Percentiles rank a stretch among this genome's conserved stretches.
Evolutionary conservation across 2,329 filamentous ascomycete genomes (phyloP).

Genomic region (Neofusicoccum laricinum): DNA sequence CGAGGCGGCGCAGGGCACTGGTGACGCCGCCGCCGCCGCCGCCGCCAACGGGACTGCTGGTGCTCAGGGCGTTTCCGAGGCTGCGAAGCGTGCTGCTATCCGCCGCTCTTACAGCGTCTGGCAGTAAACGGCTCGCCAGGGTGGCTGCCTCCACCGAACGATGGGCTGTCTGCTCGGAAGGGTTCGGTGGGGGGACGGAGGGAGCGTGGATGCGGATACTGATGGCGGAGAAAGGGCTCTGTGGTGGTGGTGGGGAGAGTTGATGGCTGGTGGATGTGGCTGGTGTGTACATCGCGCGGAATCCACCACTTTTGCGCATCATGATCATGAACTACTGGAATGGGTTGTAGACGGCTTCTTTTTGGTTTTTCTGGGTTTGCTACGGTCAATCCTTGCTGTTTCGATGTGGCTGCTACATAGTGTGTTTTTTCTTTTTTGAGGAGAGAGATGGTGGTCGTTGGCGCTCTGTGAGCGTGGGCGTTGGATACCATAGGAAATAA

Average conservation of each 20-base stretch:
- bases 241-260: neutral
- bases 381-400: neutral
- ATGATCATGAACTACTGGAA: neutral
- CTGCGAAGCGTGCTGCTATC: neutral
- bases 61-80: neutral
- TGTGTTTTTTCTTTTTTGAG: neutral
- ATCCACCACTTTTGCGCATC: neutral
- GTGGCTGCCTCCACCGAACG: neutral
- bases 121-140: neutral
- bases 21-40: neutral
- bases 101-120: neutral
- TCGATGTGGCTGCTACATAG: neutral
- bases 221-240: neutral
- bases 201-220: neutral
- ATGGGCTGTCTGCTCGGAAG: neutral
- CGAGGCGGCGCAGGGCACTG: neutral
- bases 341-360: neutral
- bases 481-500: neutral
- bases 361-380: neutral
- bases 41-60: neutral
- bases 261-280: neutral
- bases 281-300: no score
- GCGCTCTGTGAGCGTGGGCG: neutral
- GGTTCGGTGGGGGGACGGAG: neutral
- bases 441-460: neutral